Conservation (phyloP, 306 rosid genomes). For the Potentilla sterilis region DNA sequence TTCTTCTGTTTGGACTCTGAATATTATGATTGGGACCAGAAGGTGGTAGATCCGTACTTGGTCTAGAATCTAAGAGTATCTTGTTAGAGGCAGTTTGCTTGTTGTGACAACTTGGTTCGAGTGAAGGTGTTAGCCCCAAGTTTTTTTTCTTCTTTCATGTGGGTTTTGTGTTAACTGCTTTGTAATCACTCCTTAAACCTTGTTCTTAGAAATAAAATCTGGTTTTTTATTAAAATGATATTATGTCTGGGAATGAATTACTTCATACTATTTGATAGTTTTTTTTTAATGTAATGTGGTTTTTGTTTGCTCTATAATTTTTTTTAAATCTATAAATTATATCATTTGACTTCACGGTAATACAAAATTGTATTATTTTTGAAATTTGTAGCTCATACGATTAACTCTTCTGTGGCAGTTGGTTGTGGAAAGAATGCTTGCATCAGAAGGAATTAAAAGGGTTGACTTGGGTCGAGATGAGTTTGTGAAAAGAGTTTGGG, state of each 20-base stretch:
- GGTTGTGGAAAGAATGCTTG: constrained; percentile 96
- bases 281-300: neutral
- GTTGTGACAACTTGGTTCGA: neutral
- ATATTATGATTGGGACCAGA: neutral
- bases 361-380: neutral
- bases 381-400: constrained; percentile 15
- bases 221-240: neutral
- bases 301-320: neutral
- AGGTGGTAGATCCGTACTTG: neutral
- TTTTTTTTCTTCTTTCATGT: neutral
- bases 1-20: neutral
- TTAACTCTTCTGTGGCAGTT: constrained; percentile 48
- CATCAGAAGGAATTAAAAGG: constrained; percentile 84
- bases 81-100: neutral
- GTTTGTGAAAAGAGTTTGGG: constrained; percentile 79
- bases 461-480: constrained; percentile 79
- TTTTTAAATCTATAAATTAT: neutral
- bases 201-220: neutral
- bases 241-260: neutral
- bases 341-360: neutral
- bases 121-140: neutral
- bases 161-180: neutral
- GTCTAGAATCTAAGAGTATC: neutral
- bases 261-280: neutral
- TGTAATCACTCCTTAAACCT: neutral